phyloP scores from a whole-genome alignment of 2,329 filamentous ascomycete species.

The Laburnicola sp. region DNA sequence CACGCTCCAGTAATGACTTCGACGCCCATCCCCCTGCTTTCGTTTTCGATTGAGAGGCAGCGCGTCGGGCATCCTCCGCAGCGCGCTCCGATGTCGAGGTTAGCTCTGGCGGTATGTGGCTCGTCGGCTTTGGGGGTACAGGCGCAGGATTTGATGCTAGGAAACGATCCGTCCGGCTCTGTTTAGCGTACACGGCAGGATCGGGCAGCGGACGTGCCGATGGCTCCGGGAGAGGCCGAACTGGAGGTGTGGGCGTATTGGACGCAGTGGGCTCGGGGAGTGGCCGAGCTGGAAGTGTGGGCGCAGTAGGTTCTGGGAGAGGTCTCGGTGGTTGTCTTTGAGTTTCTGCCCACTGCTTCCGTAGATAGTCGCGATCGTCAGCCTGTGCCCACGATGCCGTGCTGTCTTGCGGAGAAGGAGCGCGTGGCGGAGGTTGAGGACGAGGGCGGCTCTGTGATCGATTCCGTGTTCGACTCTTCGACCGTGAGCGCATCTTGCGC shows the following conservation, averaged over 20 bases:
- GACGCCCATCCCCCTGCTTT: conserved; percentile 66
- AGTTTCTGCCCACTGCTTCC: conserved; percentile 57
- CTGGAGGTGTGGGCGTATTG: conserved; percentile 34
- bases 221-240: conserved; percentile 56
- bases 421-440: conserved; percentile 41
- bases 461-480: conserved; percentile 41
- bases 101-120: conserved; percentile 55
- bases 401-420: conserved; percentile 52
- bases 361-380: conserved; percentile 67
- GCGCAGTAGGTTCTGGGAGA: conserved; percentile 36
- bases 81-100: conserved; percentile 64
- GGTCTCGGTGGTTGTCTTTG: conserved; percentile 41
- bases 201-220: conserved; percentile 38
- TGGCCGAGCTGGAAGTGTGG: conserved; percentile 51
- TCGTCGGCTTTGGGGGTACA: conserved; percentile 46
- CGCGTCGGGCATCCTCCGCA: conserved; percentile 63
- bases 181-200: conserved; percentile 37
- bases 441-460: conserved; percentile 41
- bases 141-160: conserved; percentile 60
- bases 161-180: conserved; percentile 60
- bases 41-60: conserved; percentile 62
- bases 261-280: conserved; percentile 27
- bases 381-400: conserved; percentile 65
- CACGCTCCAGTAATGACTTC: conserved; percentile 73
- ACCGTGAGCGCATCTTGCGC: conserved; percentile 43